phyloP scores from a whole-genome alignment of 495 filamentous ascomycete species.

The Penicillium simplicissimum region DNA sequence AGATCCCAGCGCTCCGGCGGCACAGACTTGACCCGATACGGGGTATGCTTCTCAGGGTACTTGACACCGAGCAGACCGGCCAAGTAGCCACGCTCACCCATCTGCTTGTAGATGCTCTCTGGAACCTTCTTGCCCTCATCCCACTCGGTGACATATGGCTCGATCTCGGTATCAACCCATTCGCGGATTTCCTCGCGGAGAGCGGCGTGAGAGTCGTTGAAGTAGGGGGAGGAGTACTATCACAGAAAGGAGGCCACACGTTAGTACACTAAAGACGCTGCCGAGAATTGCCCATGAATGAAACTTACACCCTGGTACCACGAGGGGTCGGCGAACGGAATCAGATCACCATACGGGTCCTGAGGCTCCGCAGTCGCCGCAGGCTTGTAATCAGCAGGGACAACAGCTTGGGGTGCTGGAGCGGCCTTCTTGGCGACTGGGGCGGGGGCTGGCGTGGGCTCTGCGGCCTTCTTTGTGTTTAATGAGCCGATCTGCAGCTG shows the following conservation, averaged over 20 bases:
- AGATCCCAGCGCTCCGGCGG: slow-evolving; percentile 90
- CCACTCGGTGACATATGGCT: slow-evolving; percentile 93
- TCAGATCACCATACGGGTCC: slow-evolving; percentile 80
- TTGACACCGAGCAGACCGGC: slow-evolving; percentile 80
- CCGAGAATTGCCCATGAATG: background rate
- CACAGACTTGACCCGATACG: slow-evolving; percentile 72
- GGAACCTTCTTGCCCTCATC: slow-evolving; percentile 92
- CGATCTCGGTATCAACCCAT: slow-evolving; percentile 89
- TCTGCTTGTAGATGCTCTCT: slow-evolving; percentile 85
- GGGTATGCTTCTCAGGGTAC: slow-evolving; percentile 73
- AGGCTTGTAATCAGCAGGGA: slow-evolving; percentile 33
- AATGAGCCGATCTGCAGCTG: slow-evolving; percentile 88
- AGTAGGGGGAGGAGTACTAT: slow-evolving; percentile 94
- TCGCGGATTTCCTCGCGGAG: slow-evolving; percentile 85
- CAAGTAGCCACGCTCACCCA: slow-evolving; percentile 90
- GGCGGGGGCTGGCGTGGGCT: slow-evolving; percentile 51
- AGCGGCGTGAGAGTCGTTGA: slow-evolving; percentile 87
- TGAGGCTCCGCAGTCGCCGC: slow-evolving; percentile 59
- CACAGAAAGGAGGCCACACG: slow-evolving; percentile 5
- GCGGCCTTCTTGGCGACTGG: slow-evolving; percentile 53
- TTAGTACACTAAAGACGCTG: slow-evolving; percentile 7
- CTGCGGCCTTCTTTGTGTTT: slow-evolving; percentile 73
- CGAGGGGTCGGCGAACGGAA: slow-evolving; percentile 88
- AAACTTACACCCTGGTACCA: slow-evolving; percentile 93
- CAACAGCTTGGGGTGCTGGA: slow-evolving; percentile 48